These are phyloP conservation scores for Vachellia pachyceras DNA, from an alignment of 306 rosid species.

Conservation along the genomic window DNA sequence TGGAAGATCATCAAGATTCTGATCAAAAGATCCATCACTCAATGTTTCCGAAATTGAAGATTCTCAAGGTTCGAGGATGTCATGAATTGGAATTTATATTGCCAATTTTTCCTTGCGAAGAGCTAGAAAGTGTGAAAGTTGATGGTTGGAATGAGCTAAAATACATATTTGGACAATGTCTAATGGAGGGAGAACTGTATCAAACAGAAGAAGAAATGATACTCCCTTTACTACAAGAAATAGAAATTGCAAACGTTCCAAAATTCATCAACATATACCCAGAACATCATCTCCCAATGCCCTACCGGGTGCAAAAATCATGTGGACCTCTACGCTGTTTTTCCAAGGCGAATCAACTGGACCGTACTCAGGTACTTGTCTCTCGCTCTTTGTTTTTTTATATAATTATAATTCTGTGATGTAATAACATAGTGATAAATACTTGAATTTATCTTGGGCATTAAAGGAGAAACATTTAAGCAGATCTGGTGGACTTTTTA, in stretches of 20 bases:
- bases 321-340: neutral
- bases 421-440: neutral
- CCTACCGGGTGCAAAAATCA: neutral
- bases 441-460: neutral
- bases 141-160: too few species aligned
- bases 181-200: neutral
- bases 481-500: neutral
- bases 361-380: neutral
- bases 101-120: constrained; percentile 25
- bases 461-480: constrained; percentile 4
- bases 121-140: constrained; percentile 27
- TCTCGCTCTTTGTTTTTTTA: neutral
- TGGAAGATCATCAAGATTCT: neutral
- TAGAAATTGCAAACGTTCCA: neutral
- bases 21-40: neutral
- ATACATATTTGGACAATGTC: too few species aligned
- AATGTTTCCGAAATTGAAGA: constrained; percentile 35
- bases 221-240: neutral
- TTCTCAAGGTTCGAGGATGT: constrained; percentile 24
- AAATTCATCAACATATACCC: neutral
- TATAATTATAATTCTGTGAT: neutral
- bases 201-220: neutral
- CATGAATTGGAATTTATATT: constrained; percentile 20
- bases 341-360: neutral
- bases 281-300: neutral